Evolutionary conservation across 208 protist species (phyloP).

Genomic region (Trypanosoma cruzi): DNA sequence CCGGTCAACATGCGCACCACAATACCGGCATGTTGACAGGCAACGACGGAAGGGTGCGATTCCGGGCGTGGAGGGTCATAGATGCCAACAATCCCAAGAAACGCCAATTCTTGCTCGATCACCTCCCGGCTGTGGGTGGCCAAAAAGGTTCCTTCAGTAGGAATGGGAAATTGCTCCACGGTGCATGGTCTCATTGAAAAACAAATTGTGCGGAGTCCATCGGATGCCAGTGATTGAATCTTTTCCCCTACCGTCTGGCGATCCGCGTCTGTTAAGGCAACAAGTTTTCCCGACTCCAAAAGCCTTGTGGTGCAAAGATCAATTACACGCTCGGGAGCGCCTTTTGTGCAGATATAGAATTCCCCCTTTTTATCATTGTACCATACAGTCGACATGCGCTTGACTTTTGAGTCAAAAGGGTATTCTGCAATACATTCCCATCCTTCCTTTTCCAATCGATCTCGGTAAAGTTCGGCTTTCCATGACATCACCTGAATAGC

Average conservation of each 20-base stretch:
- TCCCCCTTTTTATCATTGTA: constrained; percentile 50
- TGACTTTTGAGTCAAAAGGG: constrained; percentile 88
- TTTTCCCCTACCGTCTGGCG: constrained; percentile 58
- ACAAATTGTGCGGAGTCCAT: constrained; percentile 80
- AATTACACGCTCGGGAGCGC: constrained; percentile 85
- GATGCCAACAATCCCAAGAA: constrained; percentile 92
- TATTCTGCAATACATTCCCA: constrained; percentile 86
- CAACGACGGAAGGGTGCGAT: constrained; percentile 77
- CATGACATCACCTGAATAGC: constrained; percentile 91
- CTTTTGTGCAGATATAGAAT: constrained; percentile 88
- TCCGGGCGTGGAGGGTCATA: constrained; percentile 91
- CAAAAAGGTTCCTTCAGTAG: constrained; percentile 46
- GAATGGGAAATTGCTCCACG: constrained; percentile 54
- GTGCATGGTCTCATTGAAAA: constrained; percentile 19
- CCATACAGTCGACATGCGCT: constrained; percentile 89
- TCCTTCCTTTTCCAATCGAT: constrained; percentile 63
- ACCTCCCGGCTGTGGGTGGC: constrained; percentile 57
- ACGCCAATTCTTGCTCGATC: constrained; percentile 86
- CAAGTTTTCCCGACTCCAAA: constrained; percentile 35
- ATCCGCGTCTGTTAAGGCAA: constrained; percentile 11
- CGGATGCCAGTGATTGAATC: constrained; percentile 63
- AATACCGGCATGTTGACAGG: constrained; percentile 91
- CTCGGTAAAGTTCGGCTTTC: constrained; percentile 76
- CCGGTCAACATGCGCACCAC: constrained; percentile 92
- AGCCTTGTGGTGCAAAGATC: constrained; percentile 67